phyloP scores from a whole-genome alignment of 768 basidiomycete species.

The Rubroboletus pulcherrimus region DNA sequence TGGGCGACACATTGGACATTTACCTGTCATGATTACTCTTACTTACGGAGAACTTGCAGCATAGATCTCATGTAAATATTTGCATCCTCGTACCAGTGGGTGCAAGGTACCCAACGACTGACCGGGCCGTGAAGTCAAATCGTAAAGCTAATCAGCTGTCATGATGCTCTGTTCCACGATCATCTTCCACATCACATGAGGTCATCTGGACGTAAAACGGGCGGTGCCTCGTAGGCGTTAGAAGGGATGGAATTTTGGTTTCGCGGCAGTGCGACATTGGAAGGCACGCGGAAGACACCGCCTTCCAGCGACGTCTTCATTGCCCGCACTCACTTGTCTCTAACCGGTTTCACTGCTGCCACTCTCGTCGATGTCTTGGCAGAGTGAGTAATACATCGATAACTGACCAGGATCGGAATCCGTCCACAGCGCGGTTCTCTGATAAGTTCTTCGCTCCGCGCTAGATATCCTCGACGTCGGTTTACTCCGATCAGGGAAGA shows the following conservation, averaged over 20 bases:
- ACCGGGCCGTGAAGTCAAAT: not conserved
- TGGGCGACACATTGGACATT: not conserved
- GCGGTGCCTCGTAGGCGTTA: conserved; percentile 2
- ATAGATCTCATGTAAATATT: not conserved
- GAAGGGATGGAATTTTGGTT: not conserved
- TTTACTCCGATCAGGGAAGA: conserved; percentile 69
- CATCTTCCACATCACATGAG: not conserved
- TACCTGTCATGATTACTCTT: not conserved
- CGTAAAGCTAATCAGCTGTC: not conserved
- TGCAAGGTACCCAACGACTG: not conserved
- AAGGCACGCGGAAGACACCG: not conserved
- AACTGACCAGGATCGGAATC: not conserved
- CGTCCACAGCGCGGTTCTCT: not conserved
- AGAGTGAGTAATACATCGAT: conserved; percentile 18
- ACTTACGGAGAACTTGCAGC: not conserved
- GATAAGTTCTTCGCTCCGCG: not conserved
- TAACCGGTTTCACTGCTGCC: not conserved
- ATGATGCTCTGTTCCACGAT: not conserved
- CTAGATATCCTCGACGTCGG: conserved; percentile 80
- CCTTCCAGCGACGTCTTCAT: not conserved
- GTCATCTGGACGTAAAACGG: not conserved
- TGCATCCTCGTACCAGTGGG: not conserved
- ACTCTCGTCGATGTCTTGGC: conserved; percentile 24
- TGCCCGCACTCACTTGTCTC: not conserved
- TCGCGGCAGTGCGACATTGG: not conserved